phyloP scores from a whole-genome alignment of 305 asterid genomes.

The Ajuga reptans region DNA sequence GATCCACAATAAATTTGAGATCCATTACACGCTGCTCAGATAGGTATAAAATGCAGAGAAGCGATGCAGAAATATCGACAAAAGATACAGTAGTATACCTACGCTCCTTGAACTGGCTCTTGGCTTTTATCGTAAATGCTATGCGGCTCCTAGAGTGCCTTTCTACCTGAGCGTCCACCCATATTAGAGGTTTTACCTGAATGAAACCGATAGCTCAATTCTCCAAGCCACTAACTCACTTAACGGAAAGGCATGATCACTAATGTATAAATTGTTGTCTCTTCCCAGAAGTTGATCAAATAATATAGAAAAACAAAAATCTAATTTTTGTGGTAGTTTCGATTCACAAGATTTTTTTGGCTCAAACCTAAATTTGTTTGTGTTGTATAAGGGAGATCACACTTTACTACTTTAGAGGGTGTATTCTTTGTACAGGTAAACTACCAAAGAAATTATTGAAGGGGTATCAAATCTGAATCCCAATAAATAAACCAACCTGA shows the following conservation, averaged over 20 bases:
- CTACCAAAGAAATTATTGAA: conserved; percentile 13
- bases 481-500: conserved; percentile 44
- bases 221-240: not conserved
- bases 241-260: not conserved
- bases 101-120: conserved; percentile 98
- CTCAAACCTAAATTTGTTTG: not conserved
- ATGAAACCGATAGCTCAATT: conserved; percentile 18
- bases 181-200: conserved; percentile 91
- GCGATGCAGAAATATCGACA: not conserved
- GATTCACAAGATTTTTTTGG: not conserved
- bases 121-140: conserved; percentile 76
- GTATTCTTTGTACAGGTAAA: not conserved
- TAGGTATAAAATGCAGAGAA: not conserved
- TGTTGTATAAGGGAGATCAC: not conserved
- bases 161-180: conserved; percentile 98
- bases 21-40: conserved; percentile 11
- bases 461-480: not conserved
- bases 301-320: not conserved
- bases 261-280: not conserved
- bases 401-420: not conserved
- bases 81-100: conserved; percentile 41
- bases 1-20: conserved; percentile 11
- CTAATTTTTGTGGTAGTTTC: not conserved
- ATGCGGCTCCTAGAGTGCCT: conserved; percentile 91
- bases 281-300: conserved; percentile 1